phyloP scores from a whole-genome alignment of 2,329 filamentous ascomycete species.

The Orbilia quercus region DNA sequence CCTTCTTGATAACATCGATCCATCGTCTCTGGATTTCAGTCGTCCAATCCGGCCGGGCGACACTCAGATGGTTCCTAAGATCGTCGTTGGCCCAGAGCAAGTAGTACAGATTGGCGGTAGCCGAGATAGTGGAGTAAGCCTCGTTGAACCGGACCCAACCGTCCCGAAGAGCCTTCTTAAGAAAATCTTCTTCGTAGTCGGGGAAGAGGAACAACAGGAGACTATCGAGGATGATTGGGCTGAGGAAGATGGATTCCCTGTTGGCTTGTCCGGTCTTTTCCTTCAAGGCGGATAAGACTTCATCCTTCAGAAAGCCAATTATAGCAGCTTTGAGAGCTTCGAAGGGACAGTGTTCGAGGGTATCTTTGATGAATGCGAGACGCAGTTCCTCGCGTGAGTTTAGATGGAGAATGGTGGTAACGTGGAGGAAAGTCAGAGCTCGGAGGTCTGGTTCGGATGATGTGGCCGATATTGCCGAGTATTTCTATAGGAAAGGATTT shows the following conservation, averaged over 20 bases:
- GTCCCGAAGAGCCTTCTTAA: conserved; percentile 40
- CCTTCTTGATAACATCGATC: conserved; percentile 50
- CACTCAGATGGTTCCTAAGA: conserved; percentile 34
- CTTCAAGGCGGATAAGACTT: conserved; percentile 58
- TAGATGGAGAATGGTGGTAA: conserved; percentile 58
- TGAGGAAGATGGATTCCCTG: conserved; percentile 58
- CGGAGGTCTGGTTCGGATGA: conserved; percentile 57
- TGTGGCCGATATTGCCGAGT: conserved; percentile 60
- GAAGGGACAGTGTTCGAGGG: conserved; percentile 61
- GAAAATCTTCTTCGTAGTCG: conserved; percentile 56
- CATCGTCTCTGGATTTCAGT: conserved; percentile 45
- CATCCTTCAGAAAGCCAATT: conserved; percentile 60
- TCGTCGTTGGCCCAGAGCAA: conserved; percentile 57
- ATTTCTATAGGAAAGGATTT: conserved; percentile 41
- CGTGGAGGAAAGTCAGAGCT: conserved; percentile 58
- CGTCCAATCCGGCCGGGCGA: conserved; percentile 28
- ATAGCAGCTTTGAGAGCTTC: conserved; percentile 60
- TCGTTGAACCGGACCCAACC: conserved; percentile 58
- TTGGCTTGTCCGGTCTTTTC: conserved; percentile 37
- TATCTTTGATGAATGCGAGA: conserved; percentile 60
- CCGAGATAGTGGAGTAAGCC: conserved; percentile 57
- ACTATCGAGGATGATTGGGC: conserved; percentile 57
- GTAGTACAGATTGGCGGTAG: conserved; percentile 59
- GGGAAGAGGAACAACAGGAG: conserved; percentile 59
- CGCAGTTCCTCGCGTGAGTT: conserved; percentile 59